Evolutionary conservation across 345 rosid genomes (phyloP), one percentile per base, ranked within the genome.

Genomic region (Moricandia arvensis): DNA sequence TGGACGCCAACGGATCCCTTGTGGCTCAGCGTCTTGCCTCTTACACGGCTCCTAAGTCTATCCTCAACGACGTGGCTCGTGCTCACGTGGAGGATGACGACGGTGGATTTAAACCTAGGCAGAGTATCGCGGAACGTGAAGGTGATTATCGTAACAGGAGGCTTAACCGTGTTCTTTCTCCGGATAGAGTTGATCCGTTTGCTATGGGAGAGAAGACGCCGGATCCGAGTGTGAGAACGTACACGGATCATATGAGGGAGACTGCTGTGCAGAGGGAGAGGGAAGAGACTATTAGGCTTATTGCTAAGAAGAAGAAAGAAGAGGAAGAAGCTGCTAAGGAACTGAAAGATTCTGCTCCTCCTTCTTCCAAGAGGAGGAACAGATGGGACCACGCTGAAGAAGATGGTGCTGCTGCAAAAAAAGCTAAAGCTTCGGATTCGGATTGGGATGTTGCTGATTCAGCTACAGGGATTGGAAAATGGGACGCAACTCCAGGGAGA

Each of bases 361-460:
- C 24, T 1, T 80, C 84, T 31, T 81, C 86, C 0, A 90, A 93
- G 88, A 89, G 97, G 87, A 87, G 98, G 82, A 90, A 92, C 72
- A 83, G 97, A 80, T 95, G 99, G 99, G 99, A 95, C 62, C 91
- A 82, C 74, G 53, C 88, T 6, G 91, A 87, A 84, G 99, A 95
- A 63, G 90, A 81, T 9, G 91, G 73, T 29, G n/a, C 41, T 8
- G 33, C 80, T 61, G 80, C 78, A 0, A 82, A 82, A 51, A 92
- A 95, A 80, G 86, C 91, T 82, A 87, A 90, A 3, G 45, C 90
- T 4, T 54, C 85, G 0, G 81, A 83, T 3, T 91, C 99, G 2
- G 99, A 96, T 78, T 96, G 99, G 99, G 99, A 96, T 77, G 63
- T 88, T 66, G 96, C 98, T 0, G 99, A 96, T 73, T 83, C 88